A percentile compares a stretch with the other conserved stretches of the same genome.
phyloP scores from a whole-genome alignment of 2,329 filamentous ascomycete genomes.

The Monilinia polystroma region DNA sequence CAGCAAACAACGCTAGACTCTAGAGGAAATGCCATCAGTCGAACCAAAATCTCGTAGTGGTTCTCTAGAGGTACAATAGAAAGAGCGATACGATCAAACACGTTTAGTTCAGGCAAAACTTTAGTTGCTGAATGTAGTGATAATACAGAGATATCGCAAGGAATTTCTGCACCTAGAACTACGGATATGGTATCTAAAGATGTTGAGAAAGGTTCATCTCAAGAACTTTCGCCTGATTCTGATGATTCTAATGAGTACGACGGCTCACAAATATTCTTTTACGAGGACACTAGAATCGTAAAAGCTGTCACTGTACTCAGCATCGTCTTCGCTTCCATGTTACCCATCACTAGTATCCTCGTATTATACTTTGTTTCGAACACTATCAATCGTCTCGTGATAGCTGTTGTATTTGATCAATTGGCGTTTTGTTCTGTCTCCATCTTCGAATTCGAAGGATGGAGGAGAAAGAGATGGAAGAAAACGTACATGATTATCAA shows the following conservation, averaged over 20 bases:
- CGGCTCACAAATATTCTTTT: slow-evolving; percentile 16
- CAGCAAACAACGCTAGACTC: neutral
- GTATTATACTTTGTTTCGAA: slow-evolving; percentile 37
- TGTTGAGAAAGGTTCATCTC: neutral
- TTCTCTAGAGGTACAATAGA: neutral
- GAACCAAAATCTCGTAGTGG: neutral
- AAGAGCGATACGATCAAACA: neutral
- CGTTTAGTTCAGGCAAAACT: neutral
- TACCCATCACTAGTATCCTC: slow-evolving; percentile 37
- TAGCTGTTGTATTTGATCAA: slow-evolving; percentile 34
- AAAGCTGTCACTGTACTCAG: slow-evolving; percentile 26
- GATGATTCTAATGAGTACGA: neutral
- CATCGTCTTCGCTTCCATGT: slow-evolving; percentile 36
- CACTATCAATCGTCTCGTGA: slow-evolving; percentile 29
- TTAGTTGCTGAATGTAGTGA: neutral
- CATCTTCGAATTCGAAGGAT: no score
- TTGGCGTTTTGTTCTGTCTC: no score
- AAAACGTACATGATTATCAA: no score
- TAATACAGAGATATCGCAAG: neutral
- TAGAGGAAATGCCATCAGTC: neutral
- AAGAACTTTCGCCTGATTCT: slow-evolving; percentile 11
- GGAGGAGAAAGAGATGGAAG: no score
- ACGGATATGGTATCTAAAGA: neutral
- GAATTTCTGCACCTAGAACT: neutral
- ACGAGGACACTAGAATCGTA: slow-evolving; percentile 28